Evolutionary conservation across 2,329 filamentous ascomycete species (phyloP), one percentile per base, ranked within the genome.

Genomic region (Pyricularia sp.): DNA sequence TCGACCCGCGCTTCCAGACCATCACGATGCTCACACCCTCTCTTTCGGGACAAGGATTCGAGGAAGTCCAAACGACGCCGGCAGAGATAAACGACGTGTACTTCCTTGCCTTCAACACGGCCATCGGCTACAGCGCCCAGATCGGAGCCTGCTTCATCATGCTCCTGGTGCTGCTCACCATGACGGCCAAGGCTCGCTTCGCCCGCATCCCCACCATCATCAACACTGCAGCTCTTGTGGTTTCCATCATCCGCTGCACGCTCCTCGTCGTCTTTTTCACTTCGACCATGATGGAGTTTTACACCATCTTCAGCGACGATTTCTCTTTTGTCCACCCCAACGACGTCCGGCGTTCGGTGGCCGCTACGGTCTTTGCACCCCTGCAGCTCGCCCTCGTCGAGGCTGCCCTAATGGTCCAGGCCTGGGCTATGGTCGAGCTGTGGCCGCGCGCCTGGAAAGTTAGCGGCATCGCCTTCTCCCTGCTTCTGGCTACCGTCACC

Each of bases 121-220:
- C 42, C 55, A 72, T 73, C 72, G 71, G 71, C 69, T 74, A 72
- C 59, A 70, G 68, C 65, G 33, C 66, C 59, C 72, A 73, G 72
- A 69, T 71, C 30, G 72, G 73, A 9, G 72, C 73, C 25, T 87
- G 86, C 65, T 72, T 89, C 69, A 79, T 90, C 70, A 85, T 93
- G 74, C 80, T 94, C 23, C 72, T 90, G 63, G 82, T 91, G 33
- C 80, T 94, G 2, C 79, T 93, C 12, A 74, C 90, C 69, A 83
- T 94, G 77, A 93, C 91, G 0, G 86, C 86, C 25, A 76, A 81
- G 0, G 81, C 86, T 72, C 93, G 92, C 76, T 85, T 91, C 70
- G 80, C 80, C 68, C 89, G 89, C 1, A 75, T 82, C 0, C 84
- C 92, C 25, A 91, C 91, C 76, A 74, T 89, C 71, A 81, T 93